Evolutionary conservation across 2,329 filamentous ascomycete species (phyloP).

Genomic region (Pseudogymnoascus sp.): DNA sequence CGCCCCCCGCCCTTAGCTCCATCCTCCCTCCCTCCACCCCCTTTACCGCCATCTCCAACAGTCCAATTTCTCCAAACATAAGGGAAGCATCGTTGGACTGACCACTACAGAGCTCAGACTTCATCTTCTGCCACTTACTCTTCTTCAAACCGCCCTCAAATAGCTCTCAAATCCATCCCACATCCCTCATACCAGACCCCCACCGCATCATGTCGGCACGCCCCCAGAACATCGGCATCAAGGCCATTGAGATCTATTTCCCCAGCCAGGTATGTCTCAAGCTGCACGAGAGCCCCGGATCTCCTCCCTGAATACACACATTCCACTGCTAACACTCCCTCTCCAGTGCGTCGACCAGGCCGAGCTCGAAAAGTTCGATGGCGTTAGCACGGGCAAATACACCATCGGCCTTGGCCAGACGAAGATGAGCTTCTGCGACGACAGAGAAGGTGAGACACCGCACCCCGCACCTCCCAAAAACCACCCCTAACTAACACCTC

Average conservation of each 20-base stretch:
- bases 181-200: neutral
- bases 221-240: conserved; percentile 83
- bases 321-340: conserved; percentile 15
- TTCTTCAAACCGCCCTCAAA: neutral
- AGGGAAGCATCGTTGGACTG: neutral
- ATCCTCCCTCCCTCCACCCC: neutral
- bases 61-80: neutral
- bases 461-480: neutral
- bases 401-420: conserved; percentile 86
- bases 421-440: conserved; percentile 88
- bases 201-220: conserved; percentile 55
- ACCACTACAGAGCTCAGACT: neutral
- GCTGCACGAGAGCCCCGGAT: neutral
- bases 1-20: neutral
- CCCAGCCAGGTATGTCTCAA: conserved; percentile 63
- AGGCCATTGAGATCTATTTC: conserved; percentile 87
- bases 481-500: conserved; percentile 9
- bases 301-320: neutral
- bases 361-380: conserved; percentile 81
- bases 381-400: conserved; percentile 74
- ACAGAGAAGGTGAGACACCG: conserved; percentile 61
- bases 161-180: neutral
- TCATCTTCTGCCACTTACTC: neutral
- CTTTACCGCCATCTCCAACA: neutral
- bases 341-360: conserved; percentile 71